Evolutionary conservation across 257 asterid genomes (phyloP).

Genomic region (Pogostemon cablin): DNA sequence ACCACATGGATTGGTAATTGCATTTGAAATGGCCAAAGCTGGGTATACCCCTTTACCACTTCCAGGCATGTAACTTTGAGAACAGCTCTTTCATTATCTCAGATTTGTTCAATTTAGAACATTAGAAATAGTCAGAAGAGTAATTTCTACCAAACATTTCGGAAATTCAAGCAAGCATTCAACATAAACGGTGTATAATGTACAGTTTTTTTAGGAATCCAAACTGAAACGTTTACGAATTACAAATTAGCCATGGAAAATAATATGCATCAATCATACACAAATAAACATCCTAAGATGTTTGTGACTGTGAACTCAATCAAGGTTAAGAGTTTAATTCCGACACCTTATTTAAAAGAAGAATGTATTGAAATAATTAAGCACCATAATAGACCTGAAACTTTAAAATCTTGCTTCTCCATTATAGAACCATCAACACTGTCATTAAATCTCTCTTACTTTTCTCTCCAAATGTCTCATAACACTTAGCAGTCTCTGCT

Average conservation of each 20-base stretch:
- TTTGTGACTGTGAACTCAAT: not conserved
- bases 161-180: not conserved
- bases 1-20: conserved; percentile 87
- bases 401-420: conserved; percentile 48
- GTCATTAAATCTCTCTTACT: conserved; percentile 30
- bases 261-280: too few species aligned
- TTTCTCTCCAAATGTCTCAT: conserved; percentile 41
- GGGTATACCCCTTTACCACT: conserved; percentile 88
- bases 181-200: not conserved
- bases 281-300: too few species aligned
- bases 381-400: conserved; percentile 51
- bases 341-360: not conserved
- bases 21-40: conserved; percentile 81
- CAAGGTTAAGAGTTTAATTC: not conserved
- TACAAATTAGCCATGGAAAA: too few species aligned
- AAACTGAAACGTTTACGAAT: too few species aligned
- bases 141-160: not conserved
- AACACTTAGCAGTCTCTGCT: conserved; percentile 34
- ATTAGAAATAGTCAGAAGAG: not conserved
- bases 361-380: not conserved
- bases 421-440: conserved; percentile 26
- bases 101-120: conserved; percentile 36
- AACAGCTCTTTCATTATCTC: conserved; percentile 90
- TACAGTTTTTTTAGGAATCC: not conserved
- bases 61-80: conserved; percentile 88